Evolutionary conservation across 352 stramenopile genomes (phyloP).

Genomic region (Globisporangium spiculum): DNA sequence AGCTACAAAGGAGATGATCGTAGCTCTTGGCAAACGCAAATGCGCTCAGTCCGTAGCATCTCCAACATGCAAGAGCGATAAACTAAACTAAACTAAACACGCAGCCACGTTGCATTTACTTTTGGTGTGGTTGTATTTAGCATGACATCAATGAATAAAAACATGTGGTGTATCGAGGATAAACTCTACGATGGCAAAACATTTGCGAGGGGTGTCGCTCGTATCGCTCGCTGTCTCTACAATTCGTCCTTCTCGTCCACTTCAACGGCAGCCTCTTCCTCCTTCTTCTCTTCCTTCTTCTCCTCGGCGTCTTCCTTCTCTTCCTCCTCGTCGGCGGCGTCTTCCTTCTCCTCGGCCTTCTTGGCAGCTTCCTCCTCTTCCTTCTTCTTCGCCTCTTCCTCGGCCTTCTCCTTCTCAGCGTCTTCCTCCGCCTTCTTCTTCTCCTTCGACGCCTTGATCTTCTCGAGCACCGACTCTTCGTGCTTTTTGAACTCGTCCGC

Average conservation of each 20-base stretch:
- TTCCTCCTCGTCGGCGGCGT: constrained; percentile 23
- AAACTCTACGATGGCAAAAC: constrained; percentile 17
- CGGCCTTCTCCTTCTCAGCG: constrained; percentile 58
- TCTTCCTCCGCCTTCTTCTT: constrained; percentile 83
- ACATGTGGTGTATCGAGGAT: background rate
- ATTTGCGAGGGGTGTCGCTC: constrained; percentile 2
- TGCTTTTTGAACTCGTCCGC: constrained; percentile 94
- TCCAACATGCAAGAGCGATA: background rate
- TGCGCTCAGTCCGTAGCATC: too few species aligned
- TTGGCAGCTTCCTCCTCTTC: constrained; percentile 67
- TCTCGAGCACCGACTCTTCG: constrained; percentile 94
- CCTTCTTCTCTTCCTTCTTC: constrained; percentile 2
- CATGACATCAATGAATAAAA: constrained; percentile 12
- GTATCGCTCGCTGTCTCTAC: constrained; percentile 23
- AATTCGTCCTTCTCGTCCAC: constrained; percentile 50
- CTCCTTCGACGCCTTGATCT: constrained; percentile 73
- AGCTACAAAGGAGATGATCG: background rate
- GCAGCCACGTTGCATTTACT: background rate
- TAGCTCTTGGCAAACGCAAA: background rate
- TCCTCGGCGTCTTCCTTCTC: constrained; percentile 21
- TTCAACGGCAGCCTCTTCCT: constrained; percentile 4
- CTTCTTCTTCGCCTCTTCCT: constrained; percentile 76
- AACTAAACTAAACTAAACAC: background rate
- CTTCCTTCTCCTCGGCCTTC: constrained; percentile 45
- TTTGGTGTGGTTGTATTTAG: background rate